A percentile compares a stretch with the other conserved stretches of the same genome.
Evolutionary conservation across 2,329 filamentous ascomycete genomes (phyloP).

Genomic region (Penicillium griseofulvum): DNA sequence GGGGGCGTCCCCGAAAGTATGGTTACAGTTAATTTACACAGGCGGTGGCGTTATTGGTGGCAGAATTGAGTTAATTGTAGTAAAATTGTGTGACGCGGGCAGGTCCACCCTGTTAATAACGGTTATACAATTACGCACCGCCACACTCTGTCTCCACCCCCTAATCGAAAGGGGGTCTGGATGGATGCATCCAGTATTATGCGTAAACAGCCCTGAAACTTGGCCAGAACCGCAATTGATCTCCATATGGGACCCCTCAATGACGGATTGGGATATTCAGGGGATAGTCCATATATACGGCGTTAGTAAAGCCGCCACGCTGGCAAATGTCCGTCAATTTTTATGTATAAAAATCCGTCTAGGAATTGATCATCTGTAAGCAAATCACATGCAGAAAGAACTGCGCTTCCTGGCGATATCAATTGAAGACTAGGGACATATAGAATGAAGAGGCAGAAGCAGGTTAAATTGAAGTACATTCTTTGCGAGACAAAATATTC

Average conservation of each 20-base stretch:
- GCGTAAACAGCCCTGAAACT: not conserved
- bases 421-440: not conserved
- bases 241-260: not conserved
- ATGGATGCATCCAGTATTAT: not conserved
- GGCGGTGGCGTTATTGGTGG: slow-evolving; percentile 9
- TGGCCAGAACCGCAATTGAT: not conserved
- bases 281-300: not conserved
- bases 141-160: slow-evolving; percentile 22
- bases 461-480: not conserved
- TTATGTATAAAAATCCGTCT: not conserved
- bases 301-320: slow-evolving; percentile 3
- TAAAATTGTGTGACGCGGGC: not conserved
- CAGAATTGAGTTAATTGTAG: slow-evolving; percentile 1
- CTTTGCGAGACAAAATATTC: not conserved
- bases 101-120: not conserved
- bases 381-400: not conserved
- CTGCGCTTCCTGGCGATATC: not conserved
- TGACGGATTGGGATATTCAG: not conserved
- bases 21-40: slow-evolving; percentile 15
- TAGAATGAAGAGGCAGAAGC: not conserved
- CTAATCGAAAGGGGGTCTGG: slow-evolving; percentile 20
- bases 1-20: slow-evolving; percentile 11
- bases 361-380: not conserved
- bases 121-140: slow-evolving; percentile 23
- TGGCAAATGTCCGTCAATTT: slow-evolving; percentile 5